A percentile compares a stretch with the other conserved stretches of the same genome.
Evolutionary conservation across 108 stramenopile species (phyloP).

Genomic region (Cyclostephanos tholiformis): DNA sequence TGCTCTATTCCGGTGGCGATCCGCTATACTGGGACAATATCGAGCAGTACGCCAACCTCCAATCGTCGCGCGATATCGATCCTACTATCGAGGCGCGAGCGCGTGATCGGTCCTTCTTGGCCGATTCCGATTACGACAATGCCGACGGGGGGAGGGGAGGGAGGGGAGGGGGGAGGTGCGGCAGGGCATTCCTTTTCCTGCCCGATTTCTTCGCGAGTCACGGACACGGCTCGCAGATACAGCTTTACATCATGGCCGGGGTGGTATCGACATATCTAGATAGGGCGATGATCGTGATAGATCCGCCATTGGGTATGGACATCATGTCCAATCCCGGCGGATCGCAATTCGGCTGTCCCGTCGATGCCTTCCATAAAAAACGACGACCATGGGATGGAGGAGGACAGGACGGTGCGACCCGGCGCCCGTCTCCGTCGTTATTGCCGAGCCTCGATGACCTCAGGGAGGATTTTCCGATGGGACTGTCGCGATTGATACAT

Average conservation of each 20-base stretch:
- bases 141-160: background rate
- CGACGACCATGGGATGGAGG: no score
- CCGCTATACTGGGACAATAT: no score
- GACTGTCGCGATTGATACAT: slow-evolving; percentile 36
- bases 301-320: slow-evolving; percentile 16
- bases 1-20: no score
- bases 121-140: background rate
- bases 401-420: background rate
- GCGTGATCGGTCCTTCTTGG: background rate
- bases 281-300: slow-evolving; percentile 29
- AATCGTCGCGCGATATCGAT: slow-evolving; percentile 14
- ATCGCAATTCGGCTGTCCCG: slow-evolving; percentile 46
- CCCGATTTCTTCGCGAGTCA: slow-evolving; percentile 37
- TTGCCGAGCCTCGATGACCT: background rate
- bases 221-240: slow-evolving; percentile 44
- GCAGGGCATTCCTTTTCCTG: slow-evolving; percentile 25
- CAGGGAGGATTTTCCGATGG: slow-evolving; percentile 18
- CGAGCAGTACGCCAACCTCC: slow-evolving; percentile 10
- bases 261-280: slow-evolving; percentile 27
- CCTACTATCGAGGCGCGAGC: slow-evolving; percentile 10
- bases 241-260: slow-evolving; percentile 37
- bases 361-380: slow-evolving; percentile 23
- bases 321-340: slow-evolving; percentile 16
- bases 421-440: background rate
- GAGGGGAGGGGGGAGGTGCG: slow-evolving; percentile 12